A percentile compares a stretch with the other conserved stretches of the same genome.
phyloP scores from a whole-genome alignment of 148 eudicot species.

The Diospyros kaki region DNA sequence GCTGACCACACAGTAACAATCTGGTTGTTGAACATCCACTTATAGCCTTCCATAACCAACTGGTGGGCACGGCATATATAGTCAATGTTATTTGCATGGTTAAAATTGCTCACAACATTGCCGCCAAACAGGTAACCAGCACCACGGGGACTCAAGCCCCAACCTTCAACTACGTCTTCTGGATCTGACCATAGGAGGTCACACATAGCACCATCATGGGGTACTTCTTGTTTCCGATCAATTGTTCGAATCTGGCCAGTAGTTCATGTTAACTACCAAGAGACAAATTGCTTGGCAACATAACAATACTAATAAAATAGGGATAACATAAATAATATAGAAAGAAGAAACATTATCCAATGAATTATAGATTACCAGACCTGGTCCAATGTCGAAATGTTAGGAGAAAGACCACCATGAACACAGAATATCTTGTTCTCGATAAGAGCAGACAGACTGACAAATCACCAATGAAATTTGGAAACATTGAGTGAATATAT shows the following conservation, averaged over 20 bases:
- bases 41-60: conserved; percentile 92
- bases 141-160: conserved; percentile 98
- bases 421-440: conserved; percentile 90
- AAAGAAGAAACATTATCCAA: background rate
- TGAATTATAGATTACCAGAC: conserved; percentile 26
- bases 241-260: conserved; percentile 71
- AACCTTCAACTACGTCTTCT: conserved; percentile 77
- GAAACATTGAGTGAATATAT: background rate
- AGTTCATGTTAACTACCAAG: conserved; percentile 9
- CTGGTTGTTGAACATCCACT: conserved; percentile 90
- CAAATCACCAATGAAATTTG: conserved; percentile 3
- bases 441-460: conserved; percentile 89
- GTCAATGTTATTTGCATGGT: conserved; percentile 73
- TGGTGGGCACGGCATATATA: conserved; percentile 96
- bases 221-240: conserved; percentile 95
- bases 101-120: conserved; percentile 60
- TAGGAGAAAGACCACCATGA: conserved; percentile 95
- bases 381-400: conserved; percentile 79
- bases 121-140: conserved; percentile 91
- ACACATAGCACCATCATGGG: conserved; percentile 97
- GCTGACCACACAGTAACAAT: conserved; percentile 99
- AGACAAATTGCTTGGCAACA: background rate
- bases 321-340: background rate
- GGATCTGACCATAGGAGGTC: conserved; percentile 98
- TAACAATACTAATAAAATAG: background rate